These are phyloP conservation scores for Bacidia rubella DNA, from an alignment of 495 filamentous ascomycete species.

Conservation along the genomic window DNA sequence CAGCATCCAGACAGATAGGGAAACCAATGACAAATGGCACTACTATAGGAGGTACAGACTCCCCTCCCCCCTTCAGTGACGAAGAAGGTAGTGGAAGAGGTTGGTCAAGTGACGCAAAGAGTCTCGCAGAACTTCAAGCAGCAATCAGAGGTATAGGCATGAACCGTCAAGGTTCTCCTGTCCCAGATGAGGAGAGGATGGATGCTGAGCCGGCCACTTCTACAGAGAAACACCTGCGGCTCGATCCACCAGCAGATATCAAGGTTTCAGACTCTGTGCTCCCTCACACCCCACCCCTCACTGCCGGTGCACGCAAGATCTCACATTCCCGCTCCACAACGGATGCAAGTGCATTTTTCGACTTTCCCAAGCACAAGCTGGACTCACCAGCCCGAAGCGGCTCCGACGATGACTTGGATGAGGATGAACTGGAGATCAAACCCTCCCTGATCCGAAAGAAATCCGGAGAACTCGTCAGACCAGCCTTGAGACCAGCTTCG, in stretches of 20 bases:
- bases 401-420: constrained; percentile 53
- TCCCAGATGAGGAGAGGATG: constrained; percentile 26
- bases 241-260: constrained; percentile 18
- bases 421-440: constrained; percentile 44
- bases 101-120: constrained; percentile 43
- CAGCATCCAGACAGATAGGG: constrained; percentile 38
- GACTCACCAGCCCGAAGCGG: constrained; percentile 38
- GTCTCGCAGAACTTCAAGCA: constrained; percentile 64
- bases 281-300: constrained; percentile 28
- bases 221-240: constrained; percentile 19
- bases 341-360: constrained; percentile 47
- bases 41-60: neutral
- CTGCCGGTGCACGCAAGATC: constrained; percentile 48
- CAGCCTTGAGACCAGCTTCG: constrained; percentile 60
- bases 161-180: constrained; percentile 48
- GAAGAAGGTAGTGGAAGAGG: constrained; percentile 50
- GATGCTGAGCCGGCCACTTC: constrained; percentile 26
- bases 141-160: constrained; percentile 71
- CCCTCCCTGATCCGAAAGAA: constrained; percentile 93
- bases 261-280: constrained; percentile 18
- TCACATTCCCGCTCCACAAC: constrained; percentile 77
- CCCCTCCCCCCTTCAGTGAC: constrained; percentile 47
- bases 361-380: constrained; percentile 31
- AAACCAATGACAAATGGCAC: constrained; percentile 40
- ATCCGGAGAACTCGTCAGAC: constrained; percentile 90